These are phyloP conservation scores for Yamadazyma philogaea DNA, from an alignment of 805 yeast genomes.

Conservation along the genomic window DNA sequence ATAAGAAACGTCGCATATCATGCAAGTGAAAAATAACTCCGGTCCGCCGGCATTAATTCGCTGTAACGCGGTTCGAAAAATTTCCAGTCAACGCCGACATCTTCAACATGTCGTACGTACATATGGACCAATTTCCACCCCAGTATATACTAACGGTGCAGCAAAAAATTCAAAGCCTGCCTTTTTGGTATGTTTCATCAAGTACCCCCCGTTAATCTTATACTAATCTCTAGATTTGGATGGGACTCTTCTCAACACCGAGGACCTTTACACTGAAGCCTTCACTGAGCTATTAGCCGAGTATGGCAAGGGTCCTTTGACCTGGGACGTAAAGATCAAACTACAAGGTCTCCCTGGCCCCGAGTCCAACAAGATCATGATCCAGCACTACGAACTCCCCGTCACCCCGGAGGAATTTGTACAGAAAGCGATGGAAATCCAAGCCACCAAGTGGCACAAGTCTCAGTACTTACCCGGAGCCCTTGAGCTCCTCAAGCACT, in stretches of 20 bases:
- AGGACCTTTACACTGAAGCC: constrained; percentile 83
- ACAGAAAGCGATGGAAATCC: constrained; percentile 50
- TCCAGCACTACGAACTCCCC: constrained; percentile 68
- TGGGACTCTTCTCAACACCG: constrained; percentile 89
- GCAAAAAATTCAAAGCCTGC: constrained; percentile 54
- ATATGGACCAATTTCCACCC: not conserved
- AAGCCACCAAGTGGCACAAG: constrained; percentile 58
- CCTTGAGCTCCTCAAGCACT: constrained; percentile 54
- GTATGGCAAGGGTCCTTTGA: constrained; percentile 73
- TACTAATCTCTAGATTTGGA: constrained; percentile 71
- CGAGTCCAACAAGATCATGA: constrained; percentile 60
- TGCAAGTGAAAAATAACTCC: too few relatives aligned
- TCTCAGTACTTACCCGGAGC: constrained; percentile 84
- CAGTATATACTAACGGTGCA: not conserved
- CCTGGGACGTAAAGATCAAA: constrained; percentile 87
- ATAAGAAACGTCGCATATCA: too few relatives aligned
- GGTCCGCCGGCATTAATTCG: too few relatives aligned
- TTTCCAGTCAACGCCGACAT: not conserved
- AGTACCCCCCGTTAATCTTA: not conserved
- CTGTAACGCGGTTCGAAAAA: not conserved
- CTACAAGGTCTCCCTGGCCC: constrained; percentile 92
- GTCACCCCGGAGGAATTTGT: constrained; percentile 62
- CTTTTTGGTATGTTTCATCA: constrained; percentile 54
- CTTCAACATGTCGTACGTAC: constrained; percentile 1
- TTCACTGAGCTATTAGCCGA: constrained; percentile 61